Conservation (phyloP, 108 stramenopile species). For the Licmophora abbreviata region DNA sequence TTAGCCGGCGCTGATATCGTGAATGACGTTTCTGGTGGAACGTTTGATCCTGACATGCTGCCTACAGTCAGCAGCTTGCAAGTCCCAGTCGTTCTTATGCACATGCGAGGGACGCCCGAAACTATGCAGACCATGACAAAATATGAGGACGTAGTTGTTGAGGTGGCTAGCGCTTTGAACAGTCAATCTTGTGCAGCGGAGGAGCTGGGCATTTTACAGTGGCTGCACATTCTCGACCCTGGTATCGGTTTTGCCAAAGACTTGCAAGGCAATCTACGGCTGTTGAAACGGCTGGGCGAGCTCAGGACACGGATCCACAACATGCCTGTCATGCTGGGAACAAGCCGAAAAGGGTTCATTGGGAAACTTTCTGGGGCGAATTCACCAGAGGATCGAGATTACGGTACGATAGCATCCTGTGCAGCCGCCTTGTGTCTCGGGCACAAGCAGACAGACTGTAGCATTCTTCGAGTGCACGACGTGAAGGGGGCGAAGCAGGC, state of each 20-base stretch:
- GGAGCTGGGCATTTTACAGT: constrained; percentile 66
- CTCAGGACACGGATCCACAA: no score
- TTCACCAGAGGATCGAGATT: constrained; percentile 65
- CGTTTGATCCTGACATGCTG: constrained; percentile 83
- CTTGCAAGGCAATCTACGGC: constrained; percentile 55
- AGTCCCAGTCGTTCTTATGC: constrained; percentile 92
- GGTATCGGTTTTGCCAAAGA: constrained; percentile 97
- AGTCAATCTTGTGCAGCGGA: constrained; percentile 60
- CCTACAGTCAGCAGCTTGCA: constrained; percentile 58
- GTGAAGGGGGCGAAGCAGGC: constrained; percentile 74
- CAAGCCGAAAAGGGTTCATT: constrained; percentile 92
- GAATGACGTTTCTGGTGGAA: constrained; percentile 95
- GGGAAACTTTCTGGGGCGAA: constrained; percentile 63
- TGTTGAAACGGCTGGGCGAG: constrained; percentile 37
- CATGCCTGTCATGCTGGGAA: constrained; percentile 79
- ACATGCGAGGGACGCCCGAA: constrained; percentile 89
- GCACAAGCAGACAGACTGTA: constrained; percentile 25
- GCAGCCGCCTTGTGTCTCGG: constrained; percentile 50
- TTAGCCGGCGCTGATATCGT: constrained; percentile 91
- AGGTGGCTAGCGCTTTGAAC: constrained; percentile 53
- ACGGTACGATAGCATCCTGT: constrained; percentile 76
- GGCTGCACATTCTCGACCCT: constrained; percentile 88
- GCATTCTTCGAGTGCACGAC: constrained; percentile 90
- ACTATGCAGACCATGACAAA: constrained; percentile 81
- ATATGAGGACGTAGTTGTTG: constrained; percentile 66